Percentiles rank a stretch among this genome's conserved stretches.
Conservation (phyloP, 768 basidiomycete species). For the Agrocybe chaxingu region DNA sequence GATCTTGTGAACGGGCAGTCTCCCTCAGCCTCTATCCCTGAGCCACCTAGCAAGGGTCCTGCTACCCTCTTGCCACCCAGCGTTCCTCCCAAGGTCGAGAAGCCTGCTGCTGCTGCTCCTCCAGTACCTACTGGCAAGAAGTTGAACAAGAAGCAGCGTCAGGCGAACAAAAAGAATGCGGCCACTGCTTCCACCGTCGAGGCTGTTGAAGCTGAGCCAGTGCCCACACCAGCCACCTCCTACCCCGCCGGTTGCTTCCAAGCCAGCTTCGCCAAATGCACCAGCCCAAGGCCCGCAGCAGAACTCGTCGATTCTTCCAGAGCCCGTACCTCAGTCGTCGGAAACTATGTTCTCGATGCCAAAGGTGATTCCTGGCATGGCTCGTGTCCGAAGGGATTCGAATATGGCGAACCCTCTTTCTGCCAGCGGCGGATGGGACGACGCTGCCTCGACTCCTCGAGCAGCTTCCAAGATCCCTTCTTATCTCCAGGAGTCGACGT, state of each 20-base stretch:
- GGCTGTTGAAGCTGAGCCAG: slow-evolving; percentile 8
- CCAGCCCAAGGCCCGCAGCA: neutral
- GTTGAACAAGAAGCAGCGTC: slow-evolving; percentile 28
- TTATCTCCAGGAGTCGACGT: slow-evolving; percentile 13
- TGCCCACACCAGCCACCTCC: slow-evolving; percentile 11
- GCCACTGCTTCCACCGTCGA: slow-evolving; percentile 7
- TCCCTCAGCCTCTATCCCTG: neutral
- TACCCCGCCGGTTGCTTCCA: slow-evolving; percentile 3
- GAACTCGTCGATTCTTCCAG: neutral
- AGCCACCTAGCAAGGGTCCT: neutral
- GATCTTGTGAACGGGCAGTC: too few species aligned
- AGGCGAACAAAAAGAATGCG: slow-evolving; percentile 19
- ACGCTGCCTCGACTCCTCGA: slow-evolving; percentile 17
- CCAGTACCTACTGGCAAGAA: slow-evolving; percentile 21
- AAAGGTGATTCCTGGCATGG: slow-evolving; percentile 11
- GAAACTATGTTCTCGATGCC: slow-evolving; percentile 8
- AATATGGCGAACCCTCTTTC: neutral
- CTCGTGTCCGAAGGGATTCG: slow-evolving; percentile 3
- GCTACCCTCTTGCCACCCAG: neutral
- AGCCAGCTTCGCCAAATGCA: neutral
- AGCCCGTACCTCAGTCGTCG: too few species aligned
- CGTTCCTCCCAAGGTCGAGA: slow-evolving; percentile 2
- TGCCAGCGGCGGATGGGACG: slow-evolving; percentile 4
- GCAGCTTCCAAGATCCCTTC: slow-evolving; percentile 21
- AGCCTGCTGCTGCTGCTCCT: slow-evolving; percentile 8